Evolutionary conservation across 768 basidiomycete genomes (phyloP), one percentile per base, ranked within the genome.

Genomic region (Amanita subjunquillea): DNA sequence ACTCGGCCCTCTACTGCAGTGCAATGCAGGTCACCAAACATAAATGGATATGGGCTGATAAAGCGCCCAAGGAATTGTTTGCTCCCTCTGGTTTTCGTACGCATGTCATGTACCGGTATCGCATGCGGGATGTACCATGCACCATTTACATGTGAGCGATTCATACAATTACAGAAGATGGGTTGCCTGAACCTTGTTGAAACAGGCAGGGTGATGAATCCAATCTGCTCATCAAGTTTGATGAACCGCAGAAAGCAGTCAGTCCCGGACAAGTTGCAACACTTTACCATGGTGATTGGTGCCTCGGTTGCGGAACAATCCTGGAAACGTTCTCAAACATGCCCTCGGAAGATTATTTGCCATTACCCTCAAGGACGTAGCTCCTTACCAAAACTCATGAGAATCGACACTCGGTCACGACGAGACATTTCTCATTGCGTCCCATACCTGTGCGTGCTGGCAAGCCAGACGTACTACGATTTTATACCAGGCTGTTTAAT

Each of bases 221-320:
- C 20, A 29, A 54, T 10, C 62, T 72, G 27, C 58, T 78, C 4
- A 53, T 59, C 3, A 72, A 17, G 30, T 85, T 88, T 57, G 72
- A 75, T 37, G 65, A 75, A 34, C 80, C 85, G 0, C 72, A 87
- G 46, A 76, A 78, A 39, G 85, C 81, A 5, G 80, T 92, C 13
- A 75, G 89, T 0, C 78, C 82, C 0, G 94, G 94, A 1, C 94
- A 97, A 66, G 78, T 87, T 27, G 84, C 83, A 5, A 82, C 78
- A 0, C 57, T 95, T 2, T 96, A 83, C 65, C 74, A 81, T 52
- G 80, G 72, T 2, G 75, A 82, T 42, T 85, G 85, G 82, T 93
- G 91, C 65, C 71, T 95, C 29, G 93, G 93, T 2, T 87, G 85
- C 60, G 93, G 91, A 30, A 67, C 75, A 5, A 92, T 96, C 46